Conservation (phyloP, 257 asterid genomes). For the Petunia axillaris region DNA sequence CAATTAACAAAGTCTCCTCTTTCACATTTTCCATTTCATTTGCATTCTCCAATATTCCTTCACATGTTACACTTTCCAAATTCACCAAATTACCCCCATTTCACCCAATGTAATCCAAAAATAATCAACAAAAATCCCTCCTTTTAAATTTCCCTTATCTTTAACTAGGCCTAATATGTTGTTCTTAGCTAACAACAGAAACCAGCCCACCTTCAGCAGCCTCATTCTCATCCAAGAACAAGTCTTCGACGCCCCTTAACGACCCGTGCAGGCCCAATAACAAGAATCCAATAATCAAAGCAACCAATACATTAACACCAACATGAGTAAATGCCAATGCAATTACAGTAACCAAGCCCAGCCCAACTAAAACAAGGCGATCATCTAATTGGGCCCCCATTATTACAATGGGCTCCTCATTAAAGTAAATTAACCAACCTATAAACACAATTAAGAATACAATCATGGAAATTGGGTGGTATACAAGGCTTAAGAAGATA, state of each 20-base stretch:
- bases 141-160: not conserved
- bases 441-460: slow-evolving; percentile 53
- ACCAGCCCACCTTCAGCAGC: slow-evolving; percentile 75
- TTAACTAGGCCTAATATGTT: slow-evolving; percentile 26
- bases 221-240: slow-evolving; percentile 79
- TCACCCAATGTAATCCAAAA: slow-evolving; percentile 17
- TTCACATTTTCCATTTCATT: not conserved
- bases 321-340: slow-evolving; percentile 66
- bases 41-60: not conserved
- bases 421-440: slow-evolving; percentile 69
- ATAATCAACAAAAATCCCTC: slow-evolving; percentile 7
- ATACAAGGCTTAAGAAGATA: slow-evolving; percentile 78
- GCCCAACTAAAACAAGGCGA: slow-evolving; percentile 51
- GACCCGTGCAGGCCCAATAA: slow-evolving; percentile 61
- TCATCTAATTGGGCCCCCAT: slow-evolving; percentile 56
- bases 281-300: slow-evolving; percentile 61
- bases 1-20: not conserved
- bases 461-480: slow-evolving; percentile 85
- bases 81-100: not conserved
- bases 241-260: slow-evolving; percentile 64
- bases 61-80: not conserved
- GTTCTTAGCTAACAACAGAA: slow-evolving; percentile 59
- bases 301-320: slow-evolving; percentile 72
- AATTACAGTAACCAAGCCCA: slow-evolving; percentile 69
- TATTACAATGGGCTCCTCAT: slow-evolving; percentile 57